Percentiles rank a stretch among this genome's conserved stretches.
Conservation (phyloP, 805 yeast genomes). For the Saccharomycopsis capsularis region DNA sequence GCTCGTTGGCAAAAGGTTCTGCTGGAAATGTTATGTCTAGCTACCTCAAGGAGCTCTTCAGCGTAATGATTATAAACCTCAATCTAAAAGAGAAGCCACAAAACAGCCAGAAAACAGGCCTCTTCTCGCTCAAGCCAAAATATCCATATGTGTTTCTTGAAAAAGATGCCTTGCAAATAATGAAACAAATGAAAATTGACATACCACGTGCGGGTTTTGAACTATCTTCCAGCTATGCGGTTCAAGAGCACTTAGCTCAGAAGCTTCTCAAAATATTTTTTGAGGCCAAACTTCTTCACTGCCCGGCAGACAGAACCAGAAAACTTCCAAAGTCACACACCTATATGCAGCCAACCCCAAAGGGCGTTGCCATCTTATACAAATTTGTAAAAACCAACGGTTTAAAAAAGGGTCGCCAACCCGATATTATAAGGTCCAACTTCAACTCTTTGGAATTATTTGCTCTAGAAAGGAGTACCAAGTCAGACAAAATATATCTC, state of each 20-base stretch:
- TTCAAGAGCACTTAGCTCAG: constrained; percentile 43
- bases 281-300: constrained; percentile 59
- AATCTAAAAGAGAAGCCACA: constrained; percentile 4
- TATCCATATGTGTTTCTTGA: constrained; percentile 48
- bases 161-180: constrained; percentile 42
- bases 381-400: constrained; percentile 55
- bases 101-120: neutral
- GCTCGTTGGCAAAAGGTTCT: neutral
- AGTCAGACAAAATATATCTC: constrained; percentile 50
- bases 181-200: constrained; percentile 43
- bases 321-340: constrained; percentile 36
- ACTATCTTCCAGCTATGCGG: constrained; percentile 47
- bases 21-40: constrained; percentile 5
- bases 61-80: constrained; percentile 14
- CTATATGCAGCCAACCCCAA: constrained; percentile 79
- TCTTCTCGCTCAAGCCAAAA: constrained; percentile 27
- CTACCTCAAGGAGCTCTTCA: constrained; percentile 14
- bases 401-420: constrained; percentile 33
- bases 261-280: constrained; percentile 45
- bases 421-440: constrained; percentile 44
- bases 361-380: constrained; percentile 70
- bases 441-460: constrained; percentile 71
- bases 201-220: constrained; percentile 44
- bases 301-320: constrained; percentile 69
- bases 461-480: constrained; percentile 54